Conservation (phyloP, 192 early-diverging fungal species). For the Linnemannia schmuckeri region DNA sequence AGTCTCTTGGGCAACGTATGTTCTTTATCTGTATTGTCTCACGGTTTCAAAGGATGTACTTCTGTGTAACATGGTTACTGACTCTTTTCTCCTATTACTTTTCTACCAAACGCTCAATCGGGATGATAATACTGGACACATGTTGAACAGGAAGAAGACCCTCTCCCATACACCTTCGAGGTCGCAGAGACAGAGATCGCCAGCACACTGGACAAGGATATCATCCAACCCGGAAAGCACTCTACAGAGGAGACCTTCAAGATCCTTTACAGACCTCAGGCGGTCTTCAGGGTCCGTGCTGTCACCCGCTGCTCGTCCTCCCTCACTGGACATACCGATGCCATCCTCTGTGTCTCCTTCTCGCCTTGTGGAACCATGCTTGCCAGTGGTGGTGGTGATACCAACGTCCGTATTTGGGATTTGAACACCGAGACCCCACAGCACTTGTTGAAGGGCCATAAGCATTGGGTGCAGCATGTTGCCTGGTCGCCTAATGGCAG, state of each 20-base stretch:
- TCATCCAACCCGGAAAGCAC: constrained; percentile 78
- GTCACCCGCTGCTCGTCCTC: constrained; percentile 94
- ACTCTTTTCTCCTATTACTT: constrained; percentile 11
- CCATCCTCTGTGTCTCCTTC: constrained; percentile 91
- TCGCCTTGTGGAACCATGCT: constrained; percentile 91
- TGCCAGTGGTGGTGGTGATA: constrained; percentile 96
- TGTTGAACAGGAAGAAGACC: constrained; percentile 76
- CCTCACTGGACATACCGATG: constrained; percentile 91
- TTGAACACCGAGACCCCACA: constrained; percentile 96
- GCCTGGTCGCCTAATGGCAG: constrained; percentile 94
- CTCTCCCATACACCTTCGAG: constrained; percentile 94
- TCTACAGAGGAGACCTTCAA: constrained; percentile 93
- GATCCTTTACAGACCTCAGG: constrained; percentile 95
- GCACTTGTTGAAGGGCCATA: constrained; percentile 75
- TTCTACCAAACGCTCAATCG: constrained; percentile 8
- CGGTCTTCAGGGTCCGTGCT: constrained; percentile 93
- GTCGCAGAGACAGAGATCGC: constrained; percentile 89
- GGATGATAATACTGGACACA: background rate
- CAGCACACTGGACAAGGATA: constrained; percentile 80
- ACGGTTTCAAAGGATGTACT: background rate
- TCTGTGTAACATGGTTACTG: background rate
- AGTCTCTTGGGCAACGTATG: constrained; percentile 86
- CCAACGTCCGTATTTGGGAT: constrained; percentile 97
- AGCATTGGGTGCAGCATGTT: constrained; percentile 92
- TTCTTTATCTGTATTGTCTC: background rate